Evolutionary conservation across 108 stramenopile species (phyloP).

Genomic region (Skeletonema marinoi): DNA sequence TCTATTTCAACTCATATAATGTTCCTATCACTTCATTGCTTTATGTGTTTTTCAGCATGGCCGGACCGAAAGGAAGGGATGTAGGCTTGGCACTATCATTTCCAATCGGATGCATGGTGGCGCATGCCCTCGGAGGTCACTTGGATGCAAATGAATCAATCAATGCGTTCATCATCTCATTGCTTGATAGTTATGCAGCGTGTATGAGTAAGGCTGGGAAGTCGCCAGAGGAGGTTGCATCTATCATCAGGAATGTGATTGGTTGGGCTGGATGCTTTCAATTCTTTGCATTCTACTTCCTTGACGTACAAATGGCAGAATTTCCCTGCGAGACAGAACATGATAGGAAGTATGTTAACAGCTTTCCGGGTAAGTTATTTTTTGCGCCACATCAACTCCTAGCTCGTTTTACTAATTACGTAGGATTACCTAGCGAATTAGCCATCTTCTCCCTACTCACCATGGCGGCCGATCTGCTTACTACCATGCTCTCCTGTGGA

Average conservation of each 20-base stretch:
- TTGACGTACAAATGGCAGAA: constrained; percentile 8
- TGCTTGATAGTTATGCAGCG: constrained; percentile 29
- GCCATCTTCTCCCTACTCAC: no score
- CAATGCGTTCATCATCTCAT: constrained; percentile 9
- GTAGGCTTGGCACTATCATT: constrained; percentile 25
- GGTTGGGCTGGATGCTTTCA: constrained; percentile 27
- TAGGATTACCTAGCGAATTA: no score
- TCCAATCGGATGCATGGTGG: constrained; percentile 37
- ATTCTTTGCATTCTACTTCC: constrained; percentile 17
- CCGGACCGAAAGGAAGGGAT: constrained; percentile 41
- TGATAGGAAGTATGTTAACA: constrained; percentile 13
- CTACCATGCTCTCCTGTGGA: no score
- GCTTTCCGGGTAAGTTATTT: no score
- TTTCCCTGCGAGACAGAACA: constrained; percentile 22
- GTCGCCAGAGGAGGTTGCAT: constrained; percentile 3
- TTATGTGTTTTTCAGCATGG: background rate
- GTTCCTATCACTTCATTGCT: no score
- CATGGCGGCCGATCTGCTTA: no score
- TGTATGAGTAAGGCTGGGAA: constrained; percentile 33
- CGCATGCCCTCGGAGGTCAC: constrained; percentile 28
- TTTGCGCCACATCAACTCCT: no score
- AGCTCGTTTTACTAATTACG: no score
- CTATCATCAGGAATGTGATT: constrained; percentile 22
- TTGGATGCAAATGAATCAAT: constrained; percentile 7
- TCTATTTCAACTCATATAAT: background rate